Base-by-base conservation (phyloP, 345 rosid genomes). In the Arabidopsis arenosa region DNA sequence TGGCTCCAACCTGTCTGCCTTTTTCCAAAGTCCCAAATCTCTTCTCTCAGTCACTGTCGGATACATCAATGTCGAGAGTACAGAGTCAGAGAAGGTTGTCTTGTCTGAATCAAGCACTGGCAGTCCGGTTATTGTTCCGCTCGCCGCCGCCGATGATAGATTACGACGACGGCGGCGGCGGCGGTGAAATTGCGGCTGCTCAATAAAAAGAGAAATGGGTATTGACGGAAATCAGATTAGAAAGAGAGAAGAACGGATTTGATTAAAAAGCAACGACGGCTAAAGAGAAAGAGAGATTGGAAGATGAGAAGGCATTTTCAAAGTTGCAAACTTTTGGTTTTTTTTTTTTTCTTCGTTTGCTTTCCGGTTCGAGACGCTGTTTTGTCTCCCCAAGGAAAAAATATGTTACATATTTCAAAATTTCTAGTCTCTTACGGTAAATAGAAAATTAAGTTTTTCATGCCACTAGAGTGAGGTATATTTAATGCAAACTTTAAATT, bases 1-100 rank as follows among this genome's bases (percentile, higher is more conserved):
- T 15, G 21, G 52, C 52, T 47, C 21, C 52, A 47, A 47, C 52
- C 52, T 47, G 52, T 47, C 52, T 47, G 52, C 52, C 52, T 47
- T 15, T 5, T 47, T 6, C 32, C 21, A 18, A 18, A 18, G 21
- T 23, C 32, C 32, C 40, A 37, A 37, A 7, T 37, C 40, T 37
- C 9, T 37, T 28, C 0, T 28, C 18, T 45, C 54, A 18, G 55
- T 49, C 54, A 49, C 54, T 49, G 54, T 49, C 54, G 26, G 2
- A 8, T 18, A 18, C 28, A 49, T 49, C 54, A 49, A 49, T 49
- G 54, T 18, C 26, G 54, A 3, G 5, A 9, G 54, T 4, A 18
- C 30, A 51, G 9, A 51, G 55, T 9, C 30, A 51, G 9, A 51
- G 55, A 51, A 11, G 4, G 55, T 5, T 6, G 53, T 48, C 53